phyloP scores from a whole-genome alignment of 208 protist species.

The Wallacemonas sp. region DNA sequence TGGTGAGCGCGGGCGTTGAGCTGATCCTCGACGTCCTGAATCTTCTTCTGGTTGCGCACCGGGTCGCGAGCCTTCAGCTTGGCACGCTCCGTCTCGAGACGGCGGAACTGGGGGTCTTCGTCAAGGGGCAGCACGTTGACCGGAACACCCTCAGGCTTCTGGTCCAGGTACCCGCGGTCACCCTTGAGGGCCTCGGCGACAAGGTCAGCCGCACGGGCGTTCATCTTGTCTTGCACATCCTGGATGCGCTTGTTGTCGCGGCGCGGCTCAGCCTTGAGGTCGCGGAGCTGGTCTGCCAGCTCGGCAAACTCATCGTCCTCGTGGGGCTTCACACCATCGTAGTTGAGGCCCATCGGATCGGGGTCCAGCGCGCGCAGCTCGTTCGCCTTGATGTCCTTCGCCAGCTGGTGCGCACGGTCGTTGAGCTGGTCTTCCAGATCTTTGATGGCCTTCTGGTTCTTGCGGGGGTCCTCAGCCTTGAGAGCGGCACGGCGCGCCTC shows the following conservation, averaged over 20 bases:
- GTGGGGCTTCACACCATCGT: constrained; percentile 50
- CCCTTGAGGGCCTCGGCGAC: constrained; percentile 31
- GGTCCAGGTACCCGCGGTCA: constrained; percentile 55
- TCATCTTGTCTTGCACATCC: constrained; percentile 24
- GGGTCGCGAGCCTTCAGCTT: constrained; percentile 60
- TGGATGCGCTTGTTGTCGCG: constrained; percentile 28
- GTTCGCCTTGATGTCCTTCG: constrained; percentile 58
- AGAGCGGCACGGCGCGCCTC: constrained; percentile 69
- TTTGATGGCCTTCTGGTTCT: constrained; percentile 50
- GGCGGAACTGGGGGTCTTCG: constrained; percentile 60
- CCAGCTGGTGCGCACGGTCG: constrained; percentile 58
- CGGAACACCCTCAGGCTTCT: constrained; percentile 51
- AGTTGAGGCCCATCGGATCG: constrained; percentile 57
- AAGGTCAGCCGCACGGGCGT: constrained; percentile 10
- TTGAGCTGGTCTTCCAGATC: constrained; percentile 68
- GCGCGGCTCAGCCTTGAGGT: constrained; percentile 21
- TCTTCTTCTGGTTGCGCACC: constrained; percentile 44
- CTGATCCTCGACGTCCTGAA: constrained; percentile 59
- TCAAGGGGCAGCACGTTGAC: constrained; percentile 54
- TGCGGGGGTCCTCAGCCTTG: constrained; percentile 47
- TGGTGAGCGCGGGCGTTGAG: constrained; percentile 65
- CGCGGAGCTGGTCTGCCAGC: constrained; percentile 20
- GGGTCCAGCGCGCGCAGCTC: constrained; percentile 59
- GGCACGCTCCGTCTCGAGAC: constrained; percentile 65
- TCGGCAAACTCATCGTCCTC: constrained; percentile 42